Base-by-base conservation (phyloP, 2,329 filamentous ascomycete genomes). In the Fusarium sublunatum region DNA sequence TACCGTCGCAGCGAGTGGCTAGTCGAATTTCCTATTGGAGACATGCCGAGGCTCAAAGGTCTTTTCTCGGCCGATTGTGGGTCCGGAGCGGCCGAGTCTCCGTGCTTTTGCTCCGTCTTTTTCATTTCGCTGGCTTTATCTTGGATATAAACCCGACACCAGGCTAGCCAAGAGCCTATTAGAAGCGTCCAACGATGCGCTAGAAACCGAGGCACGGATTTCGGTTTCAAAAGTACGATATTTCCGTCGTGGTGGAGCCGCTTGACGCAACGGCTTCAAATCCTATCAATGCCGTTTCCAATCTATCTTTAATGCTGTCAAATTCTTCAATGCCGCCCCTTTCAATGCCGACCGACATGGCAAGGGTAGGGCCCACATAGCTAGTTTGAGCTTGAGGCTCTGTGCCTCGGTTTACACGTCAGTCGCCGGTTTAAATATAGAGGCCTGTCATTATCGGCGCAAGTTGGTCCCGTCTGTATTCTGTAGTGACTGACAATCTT, bases 31-130 rank as follows among this genome's bases (percentile, higher is more conserved):
- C 53, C 49, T 36, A 28, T 46, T 62, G 13, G 7, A 34, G 41
- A 22, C 36, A 36, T 64, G 25, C 65, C 65, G 59, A 53, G 59
- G 65, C 41, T 56, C 32, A 51, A 50, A 59, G 64, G 63, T n/a
- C 29, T 7, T 67, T 62, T 68, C 59, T 69, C 62, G 63, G 63
- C 59, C 65, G 65, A 54, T 32, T 56, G 58, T 67, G 63, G 63
- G 49, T 52, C 61, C 61, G 61, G 61, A 50, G 13, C 31, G 36
- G 58, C 61, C 61, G 61, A 45, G 57, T 49, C 57, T 31, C 51
- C 36, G 56, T 52, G 47, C 39, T 48, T 39, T 15, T 24, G 42
- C 36, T 55, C 61, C 47, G 47, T 43, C 7, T 32, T 49, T 35
- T 26, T 53, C 35, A 35, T 53, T 32, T 58, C n/a, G 26, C 25